Evolutionary conservation across 2,329 filamentous ascomycete genomes (phyloP), one percentile per base, ranked within the genome.

Genomic region (Tolypocladium pustulatum): DNA sequence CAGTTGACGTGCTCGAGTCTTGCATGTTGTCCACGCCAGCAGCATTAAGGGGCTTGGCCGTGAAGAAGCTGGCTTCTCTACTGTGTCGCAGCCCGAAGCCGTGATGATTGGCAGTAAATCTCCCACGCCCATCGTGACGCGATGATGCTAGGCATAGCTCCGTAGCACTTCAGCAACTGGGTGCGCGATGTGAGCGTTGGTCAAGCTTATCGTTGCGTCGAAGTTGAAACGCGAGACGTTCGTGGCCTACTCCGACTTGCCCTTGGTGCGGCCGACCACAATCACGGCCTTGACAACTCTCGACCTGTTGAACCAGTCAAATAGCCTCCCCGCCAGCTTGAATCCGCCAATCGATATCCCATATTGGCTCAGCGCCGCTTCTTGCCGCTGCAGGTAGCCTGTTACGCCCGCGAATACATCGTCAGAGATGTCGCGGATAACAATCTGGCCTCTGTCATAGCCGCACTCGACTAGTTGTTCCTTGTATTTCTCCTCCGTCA

Each of bases 321-420:
- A 76, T n/a, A 76, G 22, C 57, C 67, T 67, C 17, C 68, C 72
- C 0, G 72, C 71, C 34, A 75, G 60, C 62, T 72, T 72, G 58
- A 69, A 74, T 4, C 70, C 71, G 0, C 68, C 71, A 55, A 75
- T 59, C 0, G 70, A 69, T 36, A 76, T 68, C 0, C 73, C 72
- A 15, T 75, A 73, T 30, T 67, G 67, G 17, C 65, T 64, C 37
- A 76, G 59, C 0, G 68, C 65, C 8, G 61, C 59, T 17, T 73
- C 70, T 43, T 76, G 74, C 8, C 58, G 59, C 22, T 66, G 65
- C 32, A 85, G 66, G 58, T 76, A 82, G 1, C 57, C 62, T 4
- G 76, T 73, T 20, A 85, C 65, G 0, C 79, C 79, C 0, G 67
- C 62, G 63, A 85, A 85, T 0, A 83, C 81, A 60, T 81, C 67